Conservation (phyloP, 495 filamentous ascomycete species). For the Penicillium soppii region DNA sequence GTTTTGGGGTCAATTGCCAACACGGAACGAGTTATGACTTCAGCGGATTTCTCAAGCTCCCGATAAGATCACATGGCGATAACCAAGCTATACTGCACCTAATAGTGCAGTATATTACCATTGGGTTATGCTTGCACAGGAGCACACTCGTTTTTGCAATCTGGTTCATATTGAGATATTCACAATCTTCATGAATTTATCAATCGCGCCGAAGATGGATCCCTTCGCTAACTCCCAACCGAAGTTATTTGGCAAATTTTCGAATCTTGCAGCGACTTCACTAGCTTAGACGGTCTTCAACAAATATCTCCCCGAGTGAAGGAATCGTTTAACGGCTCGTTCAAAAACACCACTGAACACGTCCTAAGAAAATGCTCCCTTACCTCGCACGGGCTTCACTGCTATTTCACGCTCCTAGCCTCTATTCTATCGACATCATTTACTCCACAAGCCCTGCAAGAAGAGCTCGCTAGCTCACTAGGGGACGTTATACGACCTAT, state of each 20-base stretch:
- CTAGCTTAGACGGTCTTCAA: conserved; percentile 4
- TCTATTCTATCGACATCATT: background rate
- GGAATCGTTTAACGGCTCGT: conserved; percentile 2
- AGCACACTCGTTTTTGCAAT: too few species aligned
- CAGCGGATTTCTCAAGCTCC: conserved; percentile 12
- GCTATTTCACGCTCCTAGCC: background rate
- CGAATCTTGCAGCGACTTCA: conserved; percentile 3
- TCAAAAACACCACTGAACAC: background rate
- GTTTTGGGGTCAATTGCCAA: background rate
- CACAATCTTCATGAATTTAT: too few species aligned
- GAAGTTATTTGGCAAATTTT: conserved; percentile 1
- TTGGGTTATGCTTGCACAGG: background rate
- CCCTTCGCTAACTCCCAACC: background rate
- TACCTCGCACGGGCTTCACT: background rate
- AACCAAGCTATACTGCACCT: background rate
- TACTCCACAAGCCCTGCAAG: background rate
- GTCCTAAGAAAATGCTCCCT: background rate
- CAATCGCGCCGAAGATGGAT: conserved; percentile 26
- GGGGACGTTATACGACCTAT: background rate
- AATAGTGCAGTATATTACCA: background rate
- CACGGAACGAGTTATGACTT: background rate
- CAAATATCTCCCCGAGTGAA: conserved; percentile 5
- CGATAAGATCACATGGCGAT: conserved; percentile 19
- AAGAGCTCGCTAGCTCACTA: background rate
- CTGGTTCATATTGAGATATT: too few species aligned